Conservation (phyloP, 1,284 basidiomycete genomes). For the Cryptococcus hybrid region DNA sequence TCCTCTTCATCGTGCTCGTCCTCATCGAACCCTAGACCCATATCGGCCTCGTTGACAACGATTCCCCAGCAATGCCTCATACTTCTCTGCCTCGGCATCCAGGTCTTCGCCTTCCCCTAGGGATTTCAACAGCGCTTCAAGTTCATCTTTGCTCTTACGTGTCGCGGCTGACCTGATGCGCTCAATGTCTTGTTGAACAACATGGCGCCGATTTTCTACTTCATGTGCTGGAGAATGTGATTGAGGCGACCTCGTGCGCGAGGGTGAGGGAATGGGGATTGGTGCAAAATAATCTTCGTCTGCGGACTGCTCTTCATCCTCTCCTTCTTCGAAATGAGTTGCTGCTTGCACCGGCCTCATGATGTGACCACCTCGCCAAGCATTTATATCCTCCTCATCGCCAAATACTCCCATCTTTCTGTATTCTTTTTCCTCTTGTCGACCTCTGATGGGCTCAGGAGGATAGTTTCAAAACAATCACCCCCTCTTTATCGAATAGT, state of each 20-base stretch:
- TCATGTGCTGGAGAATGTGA: too few species aligned
- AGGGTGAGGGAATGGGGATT: not conserved
- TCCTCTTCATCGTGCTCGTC: not conserved
- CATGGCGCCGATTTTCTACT: too few species aligned
- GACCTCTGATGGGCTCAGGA: not conserved
- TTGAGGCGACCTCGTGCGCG: not conserved
- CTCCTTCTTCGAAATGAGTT: not conserved
- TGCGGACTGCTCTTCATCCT: not conserved
- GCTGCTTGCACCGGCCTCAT: not conserved
- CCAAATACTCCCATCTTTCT: not conserved
- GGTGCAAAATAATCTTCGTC: not conserved
- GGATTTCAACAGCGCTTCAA: not conserved
- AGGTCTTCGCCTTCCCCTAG: not conserved
- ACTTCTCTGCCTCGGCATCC: not conserved
- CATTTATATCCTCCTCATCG: not conserved
- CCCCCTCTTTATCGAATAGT: slow-evolving; percentile 1
- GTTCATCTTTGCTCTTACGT: not conserved
- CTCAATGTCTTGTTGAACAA: too few species aligned
- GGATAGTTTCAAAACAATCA: not conserved
- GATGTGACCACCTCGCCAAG: not conserved
- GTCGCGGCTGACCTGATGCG: not conserved
- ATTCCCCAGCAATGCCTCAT: not conserved
- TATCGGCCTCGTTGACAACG: not conserved
- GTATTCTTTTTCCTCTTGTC: not conserved
- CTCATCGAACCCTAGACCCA: not conserved